Conservation (phyloP, 2,329 filamentous ascomycete species). For the Aureobasidium sp. region DNA sequence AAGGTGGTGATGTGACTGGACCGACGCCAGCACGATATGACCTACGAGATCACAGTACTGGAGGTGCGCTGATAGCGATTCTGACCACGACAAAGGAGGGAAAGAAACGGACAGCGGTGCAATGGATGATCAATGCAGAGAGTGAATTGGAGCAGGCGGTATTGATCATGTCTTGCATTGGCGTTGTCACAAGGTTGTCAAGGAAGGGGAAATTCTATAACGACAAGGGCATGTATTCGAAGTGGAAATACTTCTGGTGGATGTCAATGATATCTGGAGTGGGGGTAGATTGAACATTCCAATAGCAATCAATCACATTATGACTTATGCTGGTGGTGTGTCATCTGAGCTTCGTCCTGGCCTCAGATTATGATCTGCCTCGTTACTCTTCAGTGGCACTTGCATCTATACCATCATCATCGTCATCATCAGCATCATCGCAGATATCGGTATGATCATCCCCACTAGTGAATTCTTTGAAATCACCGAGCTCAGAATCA, state of each 20-base stretch:
- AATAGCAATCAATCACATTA: neutral
- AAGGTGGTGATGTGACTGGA: neutral
- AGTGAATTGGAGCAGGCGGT: constrained; percentile 14
- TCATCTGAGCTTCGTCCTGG: neutral
- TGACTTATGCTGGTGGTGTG: neutral
- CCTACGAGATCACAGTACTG: neutral
- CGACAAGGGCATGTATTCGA: constrained; percentile 6
- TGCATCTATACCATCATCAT: neutral
- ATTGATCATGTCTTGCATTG: constrained; percentile 8
- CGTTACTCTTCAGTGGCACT: neutral
- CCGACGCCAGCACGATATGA: neutral
- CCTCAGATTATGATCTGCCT: neutral
- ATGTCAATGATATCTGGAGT: constrained; percentile 5
- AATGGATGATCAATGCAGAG: constrained; percentile 40
- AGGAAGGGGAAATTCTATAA: constrained; percentile 9
- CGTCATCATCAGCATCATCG: neutral
- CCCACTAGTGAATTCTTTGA: neutral
- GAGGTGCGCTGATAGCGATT: neutral
- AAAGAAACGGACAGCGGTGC: constrained; percentile 38
- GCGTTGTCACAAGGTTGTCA: constrained; percentile 13
- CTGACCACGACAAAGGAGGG: constrained; percentile 34
- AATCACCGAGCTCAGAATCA: neutral
- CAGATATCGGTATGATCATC: too few species aligned
- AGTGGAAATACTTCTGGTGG: constrained; percentile 7
- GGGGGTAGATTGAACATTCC: neutral